These are phyloP conservation scores for Penicillium atrosanguineum DNA, from an alignment of 495 filamentous ascomycete genomes.

Conservation along the genomic window DNA sequence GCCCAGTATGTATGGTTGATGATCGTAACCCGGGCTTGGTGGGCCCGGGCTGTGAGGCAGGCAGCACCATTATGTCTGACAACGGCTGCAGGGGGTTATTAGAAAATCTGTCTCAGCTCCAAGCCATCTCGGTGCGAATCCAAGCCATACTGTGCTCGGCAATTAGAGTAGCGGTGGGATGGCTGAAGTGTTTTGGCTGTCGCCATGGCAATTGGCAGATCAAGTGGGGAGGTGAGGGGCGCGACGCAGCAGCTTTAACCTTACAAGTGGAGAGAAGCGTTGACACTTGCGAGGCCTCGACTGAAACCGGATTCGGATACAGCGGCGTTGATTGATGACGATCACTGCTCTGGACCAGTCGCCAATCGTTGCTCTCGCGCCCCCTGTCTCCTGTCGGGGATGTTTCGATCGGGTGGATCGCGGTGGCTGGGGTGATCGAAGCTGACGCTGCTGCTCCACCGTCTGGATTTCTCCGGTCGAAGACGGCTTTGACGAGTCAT, in stretches of 20 bases:
- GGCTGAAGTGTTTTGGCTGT: slow-evolving; percentile 15
- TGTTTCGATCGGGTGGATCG: slow-evolving; percentile 20
- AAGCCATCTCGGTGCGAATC: not conserved
- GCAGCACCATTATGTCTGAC: slow-evolving; percentile 16
- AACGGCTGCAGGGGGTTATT: slow-evolving; percentile 14
- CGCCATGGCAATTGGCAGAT: slow-evolving; percentile 21
- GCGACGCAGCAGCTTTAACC: slow-evolving; percentile 7
- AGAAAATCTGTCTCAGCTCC: slow-evolving; percentile 17
- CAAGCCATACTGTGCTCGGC: not conserved
- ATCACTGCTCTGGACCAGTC: slow-evolving; percentile 18
- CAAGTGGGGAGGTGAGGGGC: slow-evolving; percentile 5
- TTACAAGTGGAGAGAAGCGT: slow-evolving; percentile 16
- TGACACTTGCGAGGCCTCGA: slow-evolving; percentile 17
- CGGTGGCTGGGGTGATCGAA: slow-evolving; percentile 29
- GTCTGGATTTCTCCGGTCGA: slow-evolving; percentile 10
- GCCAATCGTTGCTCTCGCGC: slow-evolving; percentile 21
- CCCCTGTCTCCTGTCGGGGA: slow-evolving; percentile 15
- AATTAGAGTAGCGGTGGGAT: not conserved
- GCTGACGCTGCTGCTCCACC: slow-evolving; percentile 26
- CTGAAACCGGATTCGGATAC: slow-evolving; percentile 27
- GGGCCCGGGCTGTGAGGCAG: slow-evolving; percentile 14
- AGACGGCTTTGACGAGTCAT: slow-evolving; percentile 5
- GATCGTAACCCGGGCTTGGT: not conserved
- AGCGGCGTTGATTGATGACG: slow-evolving; percentile 16
- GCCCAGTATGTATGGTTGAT: not conserved